Evolutionary conservation across 176 grass and related monocot genomes (phyloP).

Genomic region (Otatea glauca): DNA sequence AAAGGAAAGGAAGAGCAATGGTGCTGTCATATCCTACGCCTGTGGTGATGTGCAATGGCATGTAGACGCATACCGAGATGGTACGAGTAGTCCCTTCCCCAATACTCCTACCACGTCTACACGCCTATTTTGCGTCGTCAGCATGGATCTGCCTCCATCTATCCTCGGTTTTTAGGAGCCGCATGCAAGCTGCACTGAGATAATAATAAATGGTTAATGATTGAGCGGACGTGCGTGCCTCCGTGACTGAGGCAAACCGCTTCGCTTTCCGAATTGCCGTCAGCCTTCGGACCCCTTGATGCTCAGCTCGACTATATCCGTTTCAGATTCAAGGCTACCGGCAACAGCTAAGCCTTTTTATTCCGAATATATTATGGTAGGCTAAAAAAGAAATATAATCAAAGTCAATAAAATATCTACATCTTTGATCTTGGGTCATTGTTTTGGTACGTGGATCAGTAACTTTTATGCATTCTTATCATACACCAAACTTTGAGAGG

Average conservation of each 20-base stretch:
- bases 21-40: slow-evolving; percentile 29
- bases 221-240: slow-evolving; percentile 32
- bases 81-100: neutral
- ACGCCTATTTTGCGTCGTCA: no score
- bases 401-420: no score
- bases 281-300: neutral
- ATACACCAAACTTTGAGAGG: no score
- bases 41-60: neutral
- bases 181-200: neutral
- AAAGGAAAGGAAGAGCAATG: slow-evolving; percentile 41
- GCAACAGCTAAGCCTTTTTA: no score
- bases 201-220: slow-evolving; percentile 42
- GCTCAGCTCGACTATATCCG: no score
- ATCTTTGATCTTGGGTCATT: no score
- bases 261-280: neutral
- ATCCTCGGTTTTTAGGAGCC: neutral
- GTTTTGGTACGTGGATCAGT: no score
- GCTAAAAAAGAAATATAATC: no score
- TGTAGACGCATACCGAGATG: slow-evolving; percentile 21
- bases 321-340: no score
- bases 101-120: neutral
- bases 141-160: no score
- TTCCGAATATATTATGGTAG: no score
- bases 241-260: neutral
- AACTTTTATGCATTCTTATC: no score